These are phyloP conservation scores for Proteromonas lacertae DNA, from an alignment of 352 stramenopile species.

Conservation along the genomic window DNA sequence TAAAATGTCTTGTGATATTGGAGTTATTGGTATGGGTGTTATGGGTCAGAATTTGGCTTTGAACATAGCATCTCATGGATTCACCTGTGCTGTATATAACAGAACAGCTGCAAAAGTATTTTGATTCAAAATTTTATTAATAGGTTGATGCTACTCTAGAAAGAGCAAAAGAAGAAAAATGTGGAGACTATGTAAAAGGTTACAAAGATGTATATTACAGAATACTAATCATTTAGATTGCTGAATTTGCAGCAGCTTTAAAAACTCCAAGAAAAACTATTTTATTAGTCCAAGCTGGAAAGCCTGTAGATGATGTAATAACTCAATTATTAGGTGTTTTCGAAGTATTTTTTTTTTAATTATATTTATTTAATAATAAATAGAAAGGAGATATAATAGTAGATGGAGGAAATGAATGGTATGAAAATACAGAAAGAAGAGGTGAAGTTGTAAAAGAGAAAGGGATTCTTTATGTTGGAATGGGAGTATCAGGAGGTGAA, in stretches of 20 bases:
- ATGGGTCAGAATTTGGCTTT: constrained; percentile 96
- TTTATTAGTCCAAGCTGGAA: constrained; percentile 85
- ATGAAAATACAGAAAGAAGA: constrained; percentile 72
- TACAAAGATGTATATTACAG: constrained; percentile 54
- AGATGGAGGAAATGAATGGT: constrained; percentile 97
- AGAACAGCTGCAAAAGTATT: constrained; percentile 57
- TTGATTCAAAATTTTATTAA: not conserved
- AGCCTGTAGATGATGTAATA: constrained; percentile 58
- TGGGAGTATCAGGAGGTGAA: constrained; percentile 91
- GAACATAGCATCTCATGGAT: constrained; percentile 89
- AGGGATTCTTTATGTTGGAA: constrained; percentile 82
- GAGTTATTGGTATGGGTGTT: constrained; percentile 28
- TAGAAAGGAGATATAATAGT: constrained; percentile 84
- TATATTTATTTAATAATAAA: constrained; percentile 23
- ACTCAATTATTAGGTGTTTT: constrained; percentile 8
- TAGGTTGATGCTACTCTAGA: constrained; percentile 60
- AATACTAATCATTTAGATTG: constrained; percentile 3
- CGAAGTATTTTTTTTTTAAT: not conserved
- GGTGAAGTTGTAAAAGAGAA: constrained; percentile 45
- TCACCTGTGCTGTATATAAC: constrained; percentile 78
- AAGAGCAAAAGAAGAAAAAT: constrained; percentile 69
- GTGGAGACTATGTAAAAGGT: constrained; percentile 66
- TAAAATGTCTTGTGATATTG: constrained; percentile 5
- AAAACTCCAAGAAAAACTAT: constrained; percentile 77
- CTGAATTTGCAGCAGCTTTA: constrained; percentile 33